A percentile compares a stretch with the other conserved stretches of the same genome.
Conservation (phyloP, 257 asterid species). For the Penstemon davidsonii region DNA sequence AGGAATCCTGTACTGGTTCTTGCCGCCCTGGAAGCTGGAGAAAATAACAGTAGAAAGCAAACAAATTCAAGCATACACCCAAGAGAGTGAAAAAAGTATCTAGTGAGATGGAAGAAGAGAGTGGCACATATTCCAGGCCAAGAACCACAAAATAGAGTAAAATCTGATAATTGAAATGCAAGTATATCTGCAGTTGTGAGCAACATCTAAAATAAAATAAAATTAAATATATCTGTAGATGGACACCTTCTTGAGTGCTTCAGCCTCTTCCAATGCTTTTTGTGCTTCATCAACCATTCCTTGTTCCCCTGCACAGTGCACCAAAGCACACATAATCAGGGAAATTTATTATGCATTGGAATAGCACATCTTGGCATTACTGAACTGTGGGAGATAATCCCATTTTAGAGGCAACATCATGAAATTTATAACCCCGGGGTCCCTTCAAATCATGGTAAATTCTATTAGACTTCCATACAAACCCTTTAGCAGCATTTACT, state of each 20-base stretch:
- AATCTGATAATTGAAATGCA: not conserved
- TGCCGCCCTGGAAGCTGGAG: conserved; percentile 71
- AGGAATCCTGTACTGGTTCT: conserved; percentile 62
- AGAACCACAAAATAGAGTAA: not conserved
- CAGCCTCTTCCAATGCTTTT: conserved; percentile 88
- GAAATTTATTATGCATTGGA: not conserved
- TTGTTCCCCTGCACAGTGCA: conserved; percentile 62
- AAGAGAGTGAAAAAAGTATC: not conserved
- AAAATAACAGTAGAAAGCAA: not conserved
- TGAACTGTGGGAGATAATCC: conserved; percentile 1
- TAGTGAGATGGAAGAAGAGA: not conserved
- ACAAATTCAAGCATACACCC: too few relatives aligned
- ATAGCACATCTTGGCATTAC: conserved; percentile 7
- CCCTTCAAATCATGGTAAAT: not conserved
- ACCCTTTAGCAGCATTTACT: not conserved
- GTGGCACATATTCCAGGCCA: not conserved
- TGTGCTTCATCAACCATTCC: conserved; percentile 92
- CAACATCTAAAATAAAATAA: conserved; percentile 25
- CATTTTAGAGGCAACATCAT: not conserved
- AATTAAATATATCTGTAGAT: not conserved
- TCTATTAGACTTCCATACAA: not conserved
- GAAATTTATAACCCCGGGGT: not conserved
- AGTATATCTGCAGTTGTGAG: not conserved
- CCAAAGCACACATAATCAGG: conserved; percentile 15
- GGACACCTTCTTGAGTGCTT: conserved; percentile 78